Conservation (phyloP, 805 yeast genomes). For the Saturnispora quitensis region DNA sequence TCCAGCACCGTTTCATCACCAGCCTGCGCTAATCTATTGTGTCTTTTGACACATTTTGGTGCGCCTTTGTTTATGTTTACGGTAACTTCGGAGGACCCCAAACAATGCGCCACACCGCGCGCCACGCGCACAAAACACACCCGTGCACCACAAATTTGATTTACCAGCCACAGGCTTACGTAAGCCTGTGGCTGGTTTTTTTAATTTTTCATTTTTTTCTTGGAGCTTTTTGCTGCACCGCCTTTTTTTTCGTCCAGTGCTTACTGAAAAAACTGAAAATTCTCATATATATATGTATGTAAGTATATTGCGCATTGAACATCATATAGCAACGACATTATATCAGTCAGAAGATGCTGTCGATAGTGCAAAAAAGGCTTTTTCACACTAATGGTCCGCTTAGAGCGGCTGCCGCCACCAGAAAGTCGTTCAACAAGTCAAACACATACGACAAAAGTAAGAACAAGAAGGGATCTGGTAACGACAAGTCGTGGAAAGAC, state of each 20-base stretch:
- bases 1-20: neutral
- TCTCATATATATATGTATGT: neutral
- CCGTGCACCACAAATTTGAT: no score
- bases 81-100: neutral
- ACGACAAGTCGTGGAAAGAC: constrained; percentile 22
- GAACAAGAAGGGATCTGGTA: constrained; percentile 27
- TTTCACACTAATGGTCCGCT: constrained; percentile 11
- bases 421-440: constrained; percentile 25
- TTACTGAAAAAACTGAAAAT: neutral
- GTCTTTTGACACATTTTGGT: neutral
- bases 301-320: no score
- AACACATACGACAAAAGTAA: constrained; percentile 18
- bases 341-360: neutral
- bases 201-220: no score
- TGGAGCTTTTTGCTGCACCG: neutral
- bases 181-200: neutral
- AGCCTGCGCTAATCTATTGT: neutral
- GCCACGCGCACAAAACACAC: no score
- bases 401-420: constrained; percentile 20
- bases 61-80: neutral
- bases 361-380: neutral
- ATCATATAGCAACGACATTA: no score
- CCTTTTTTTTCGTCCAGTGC: neutral
- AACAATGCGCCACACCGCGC: neutral
- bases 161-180: neutral